These are phyloP conservation scores for Fusarium papillatum DNA, from an alignment of 2,329 filamentous ascomycete genomes.

Conservation along the genomic window DNA sequence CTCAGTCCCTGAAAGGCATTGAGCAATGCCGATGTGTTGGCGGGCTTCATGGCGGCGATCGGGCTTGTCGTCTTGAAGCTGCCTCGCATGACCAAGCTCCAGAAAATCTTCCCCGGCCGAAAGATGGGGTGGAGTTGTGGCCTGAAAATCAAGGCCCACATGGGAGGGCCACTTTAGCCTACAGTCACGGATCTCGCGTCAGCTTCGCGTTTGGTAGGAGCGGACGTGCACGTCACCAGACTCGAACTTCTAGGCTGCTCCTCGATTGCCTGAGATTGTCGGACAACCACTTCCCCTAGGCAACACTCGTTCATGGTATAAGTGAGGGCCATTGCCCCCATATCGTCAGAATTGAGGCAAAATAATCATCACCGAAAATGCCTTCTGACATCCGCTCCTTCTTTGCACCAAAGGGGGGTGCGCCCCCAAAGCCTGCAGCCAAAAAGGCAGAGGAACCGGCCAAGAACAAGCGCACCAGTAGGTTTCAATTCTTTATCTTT, in stretches of 20 bases:
- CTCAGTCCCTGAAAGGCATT: conserved; percentile 65
- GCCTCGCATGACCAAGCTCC: conserved; percentile 44
- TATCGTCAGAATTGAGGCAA: conserved; percentile 7
- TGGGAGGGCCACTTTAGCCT: conserved; percentile 45
- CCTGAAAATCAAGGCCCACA: conserved; percentile 39
- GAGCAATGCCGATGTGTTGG: conserved; percentile 58
- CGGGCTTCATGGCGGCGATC: conserved; percentile 60
- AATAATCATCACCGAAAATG: conserved; percentile 59
- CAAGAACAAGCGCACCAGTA: conserved; percentile 62
- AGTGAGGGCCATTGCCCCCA: conserved; percentile 28
- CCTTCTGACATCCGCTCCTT: conserved; percentile 91
- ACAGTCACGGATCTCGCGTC: conserved; percentile 59
- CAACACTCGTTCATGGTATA: conserved; percentile 41
- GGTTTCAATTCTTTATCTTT: conserved; percentile 36
- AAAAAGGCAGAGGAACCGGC: conserved; percentile 61
- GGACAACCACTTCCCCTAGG: conserved; percentile 33
- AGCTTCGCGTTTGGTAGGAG: conserved; percentile 55
- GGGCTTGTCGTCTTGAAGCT: conserved; percentile 38
- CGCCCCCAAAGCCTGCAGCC: conserved; percentile 61
- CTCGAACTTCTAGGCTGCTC: conserved; percentile 45
- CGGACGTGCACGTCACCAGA: conserved; percentile 50
- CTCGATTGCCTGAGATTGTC: conserved; percentile 37
- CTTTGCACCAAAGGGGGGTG: conserved; percentile 82
- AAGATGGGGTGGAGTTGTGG: conserved; percentile 21
- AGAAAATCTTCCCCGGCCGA: conserved; percentile 50